Evolutionary conservation across 495 filamentous ascomycete species (phyloP).

Genomic region (Podospora pseudoanserina): DNA sequence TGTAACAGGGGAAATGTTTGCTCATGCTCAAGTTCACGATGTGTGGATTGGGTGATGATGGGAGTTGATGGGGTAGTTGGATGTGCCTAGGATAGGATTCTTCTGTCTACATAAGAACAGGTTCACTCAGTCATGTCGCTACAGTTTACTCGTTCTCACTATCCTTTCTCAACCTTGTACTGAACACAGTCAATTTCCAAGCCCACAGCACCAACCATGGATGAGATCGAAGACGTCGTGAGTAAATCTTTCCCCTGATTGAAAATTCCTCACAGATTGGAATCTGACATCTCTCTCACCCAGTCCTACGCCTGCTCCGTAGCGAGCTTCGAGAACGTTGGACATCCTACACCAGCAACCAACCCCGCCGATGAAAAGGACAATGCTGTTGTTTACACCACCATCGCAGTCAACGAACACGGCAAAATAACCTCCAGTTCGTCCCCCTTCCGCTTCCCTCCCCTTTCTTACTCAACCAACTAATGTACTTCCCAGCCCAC

Average conservation of each 20-base stretch:
- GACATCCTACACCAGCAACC: neutral
- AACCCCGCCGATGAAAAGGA: neutral
- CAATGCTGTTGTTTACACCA: conserved; percentile 21
- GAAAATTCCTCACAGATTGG: too few species aligned
- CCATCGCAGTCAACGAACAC: conserved; percentile 26
- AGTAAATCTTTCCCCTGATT: neutral
- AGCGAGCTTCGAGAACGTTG: neutral
- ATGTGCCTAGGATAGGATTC: too few species aligned
- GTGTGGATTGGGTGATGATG: neutral
- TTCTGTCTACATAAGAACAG: neutral
- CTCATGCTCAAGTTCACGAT: neutral
- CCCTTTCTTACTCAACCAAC: neutral
- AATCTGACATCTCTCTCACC: neutral
- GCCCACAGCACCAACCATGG: neutral
- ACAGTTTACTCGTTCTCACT: neutral
- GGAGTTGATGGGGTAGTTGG: neutral
- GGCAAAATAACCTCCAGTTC: neutral
- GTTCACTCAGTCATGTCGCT: neutral
- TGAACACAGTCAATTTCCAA: neutral
- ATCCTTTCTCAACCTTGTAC: neutral
- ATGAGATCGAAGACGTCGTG: neutral
- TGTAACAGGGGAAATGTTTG: neutral
- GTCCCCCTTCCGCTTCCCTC: neutral
- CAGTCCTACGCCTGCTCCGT: neutral
- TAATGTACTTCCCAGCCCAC: too few species aligned